A percentile compares a stretch with the other conserved stretches of the same genome.
Evolutionary conservation across 2,329 filamentous ascomycete species (phyloP).

Genomic region (Clathrospora elynae): DNA sequence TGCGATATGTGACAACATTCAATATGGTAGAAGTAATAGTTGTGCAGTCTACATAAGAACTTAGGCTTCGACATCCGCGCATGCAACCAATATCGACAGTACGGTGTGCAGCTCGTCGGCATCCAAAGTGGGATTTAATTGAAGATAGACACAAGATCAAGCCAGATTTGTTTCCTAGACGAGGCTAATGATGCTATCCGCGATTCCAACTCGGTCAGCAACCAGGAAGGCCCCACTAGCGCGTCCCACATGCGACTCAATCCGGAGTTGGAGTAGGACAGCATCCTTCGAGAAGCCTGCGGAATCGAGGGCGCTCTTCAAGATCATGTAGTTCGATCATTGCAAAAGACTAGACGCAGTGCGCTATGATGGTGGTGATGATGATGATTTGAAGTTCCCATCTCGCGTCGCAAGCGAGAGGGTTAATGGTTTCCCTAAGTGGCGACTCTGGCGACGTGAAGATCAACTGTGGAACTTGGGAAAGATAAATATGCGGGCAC

Average conservation of each 20-base stretch:
- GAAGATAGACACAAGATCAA: conserved; percentile 3
- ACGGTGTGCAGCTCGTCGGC: conserved; percentile 2
- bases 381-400: background rate
- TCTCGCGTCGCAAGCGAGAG: background rate
- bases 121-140: conserved; percentile 17
- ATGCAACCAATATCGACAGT: conserved; percentile 1
- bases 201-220: conserved; percentile 13
- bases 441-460: background rate
- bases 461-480: conserved; percentile 9
- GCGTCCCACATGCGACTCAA: conserved; percentile 34
- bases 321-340: background rate
- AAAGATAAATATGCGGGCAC: conserved; percentile 19
- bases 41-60: too few relatives aligned
- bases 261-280: conserved; percentile 18
- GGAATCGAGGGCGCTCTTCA: conserved; percentile 5
- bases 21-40: too few relatives aligned
- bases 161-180: background rate
- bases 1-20: too few relatives aligned
- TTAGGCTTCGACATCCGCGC: conserved; percentile 2
- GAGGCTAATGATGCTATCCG: conserved; percentile 13
- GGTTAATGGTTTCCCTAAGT: conserved; percentile 1
- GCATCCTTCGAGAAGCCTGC: conserved; percentile 15
- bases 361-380: background rate
- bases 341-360: background rate
- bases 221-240: conserved; percentile 32